These are phyloP conservation scores for Fusarium nodosum DNA, from an alignment of 2,329 filamentous ascomycete species.

Conservation along the genomic window DNA sequence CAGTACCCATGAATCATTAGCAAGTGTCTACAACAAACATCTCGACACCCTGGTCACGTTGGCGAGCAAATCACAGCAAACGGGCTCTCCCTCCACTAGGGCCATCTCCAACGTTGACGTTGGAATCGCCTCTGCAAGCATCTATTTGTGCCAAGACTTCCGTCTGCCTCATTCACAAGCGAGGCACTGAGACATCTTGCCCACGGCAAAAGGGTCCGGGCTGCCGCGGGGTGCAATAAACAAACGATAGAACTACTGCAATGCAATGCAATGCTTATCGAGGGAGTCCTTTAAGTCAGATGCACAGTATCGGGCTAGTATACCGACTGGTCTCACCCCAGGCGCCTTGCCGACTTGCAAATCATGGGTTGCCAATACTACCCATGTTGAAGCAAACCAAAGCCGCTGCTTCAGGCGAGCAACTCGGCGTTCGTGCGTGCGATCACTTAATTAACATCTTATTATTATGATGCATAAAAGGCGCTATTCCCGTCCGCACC, in stretches of 20 bases:
- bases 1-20: slow-evolving; percentile 33
- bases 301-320: slow-evolving; percentile 14
- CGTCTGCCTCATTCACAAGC: slow-evolving; percentile 9
- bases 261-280: slow-evolving; percentile 41
- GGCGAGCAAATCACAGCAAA: slow-evolving; percentile 20
- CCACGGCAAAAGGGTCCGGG: slow-evolving; percentile 28
- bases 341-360: slow-evolving; percentile 23
- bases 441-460: slow-evolving; percentile 14
- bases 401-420: slow-evolving; percentile 1
- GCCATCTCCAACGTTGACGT: slow-evolving; percentile 6
- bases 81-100: not conserved
- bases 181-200: slow-evolving; percentile 16
- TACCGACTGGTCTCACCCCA: slow-evolving; percentile 30
- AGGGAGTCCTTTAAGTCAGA: slow-evolving; percentile 9
- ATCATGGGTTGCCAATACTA: slow-evolving; percentile 19
- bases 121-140: slow-evolving; percentile 23
- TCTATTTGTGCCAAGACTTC: slow-evolving; percentile 13
- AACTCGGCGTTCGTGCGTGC: slow-evolving; percentile 3
- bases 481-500: not conserved
- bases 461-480: slow-evolving; percentile 29
- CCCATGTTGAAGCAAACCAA: slow-evolving; percentile 25
- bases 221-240: slow-evolving; percentile 28
- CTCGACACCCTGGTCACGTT: slow-evolving; percentile 14
- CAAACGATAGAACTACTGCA: slow-evolving; percentile 33
- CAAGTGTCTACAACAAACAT: slow-evolving; percentile 32